A percentile compares a stretch with the other conserved stretches of the same genome.
Conservation (phyloP, 2,329 filamentous ascomycete genomes). For the Sporothrix globosa region DNA sequence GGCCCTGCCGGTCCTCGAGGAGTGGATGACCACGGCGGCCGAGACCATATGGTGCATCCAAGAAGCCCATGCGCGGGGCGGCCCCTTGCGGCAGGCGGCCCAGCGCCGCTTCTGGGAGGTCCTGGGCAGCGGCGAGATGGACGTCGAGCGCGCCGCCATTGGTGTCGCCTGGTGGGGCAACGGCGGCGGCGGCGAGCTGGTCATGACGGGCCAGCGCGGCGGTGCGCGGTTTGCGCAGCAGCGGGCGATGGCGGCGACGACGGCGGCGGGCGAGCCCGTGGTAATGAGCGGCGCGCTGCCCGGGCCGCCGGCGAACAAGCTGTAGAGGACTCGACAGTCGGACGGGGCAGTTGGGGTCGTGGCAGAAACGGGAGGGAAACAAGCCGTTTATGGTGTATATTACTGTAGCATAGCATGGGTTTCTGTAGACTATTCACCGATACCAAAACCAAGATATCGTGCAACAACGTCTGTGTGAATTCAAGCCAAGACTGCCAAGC, state of each 20-base stretch:
- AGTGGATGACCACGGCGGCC: slow-evolving; percentile 77
- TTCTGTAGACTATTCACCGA: neutral
- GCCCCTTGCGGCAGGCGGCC: slow-evolving; percentile 66
- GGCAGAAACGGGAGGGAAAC: neutral
- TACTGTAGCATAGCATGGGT: slow-evolving; percentile 20
- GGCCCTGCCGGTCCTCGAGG: slow-evolving; percentile 69
- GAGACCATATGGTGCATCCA: slow-evolving; percentile 66
- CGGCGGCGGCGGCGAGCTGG: slow-evolving; percentile 57
- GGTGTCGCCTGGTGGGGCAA: slow-evolving; percentile 86
- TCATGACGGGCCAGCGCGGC: slow-evolving; percentile 42
- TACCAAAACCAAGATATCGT: neutral
- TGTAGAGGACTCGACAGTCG: slow-evolving; percentile 38
- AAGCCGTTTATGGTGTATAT: neutral
- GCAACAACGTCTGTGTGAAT: neutral
- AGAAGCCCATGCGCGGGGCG: slow-evolving; percentile 42
- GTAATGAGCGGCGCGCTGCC: slow-evolving; percentile 43
- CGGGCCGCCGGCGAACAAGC: slow-evolving; percentile 43
- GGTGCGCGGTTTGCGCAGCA: slow-evolving; percentile 23
- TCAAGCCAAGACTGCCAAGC: slow-evolving; percentile 9
- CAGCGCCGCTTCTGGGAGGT: slow-evolving; percentile 78
- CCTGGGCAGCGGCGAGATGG: slow-evolving; percentile 80
- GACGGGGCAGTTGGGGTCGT: too few species aligned
- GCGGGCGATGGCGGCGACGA: slow-evolving; percentile 45
- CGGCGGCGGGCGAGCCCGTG: slow-evolving; percentile 38
- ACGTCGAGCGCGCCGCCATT: slow-evolving; percentile 77